Evolutionary conservation across 352 stramenopile species (phyloP).

Genomic region (Phytophthora sp.): DNA sequence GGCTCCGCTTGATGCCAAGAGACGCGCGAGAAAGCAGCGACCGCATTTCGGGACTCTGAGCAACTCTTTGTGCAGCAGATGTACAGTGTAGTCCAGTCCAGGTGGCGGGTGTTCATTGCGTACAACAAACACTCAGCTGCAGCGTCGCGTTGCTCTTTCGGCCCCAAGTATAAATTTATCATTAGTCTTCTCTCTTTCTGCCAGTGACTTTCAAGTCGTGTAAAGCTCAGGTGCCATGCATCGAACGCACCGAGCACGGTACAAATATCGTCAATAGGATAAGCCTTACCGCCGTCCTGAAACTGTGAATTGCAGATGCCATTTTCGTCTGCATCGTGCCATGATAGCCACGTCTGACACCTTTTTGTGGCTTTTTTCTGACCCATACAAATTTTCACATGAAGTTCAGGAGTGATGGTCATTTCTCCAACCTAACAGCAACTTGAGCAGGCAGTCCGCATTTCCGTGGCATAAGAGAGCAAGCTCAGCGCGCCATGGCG

Average conservation of each 20-base stretch:
- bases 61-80: not conserved
- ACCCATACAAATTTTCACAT: constrained; percentile 18
- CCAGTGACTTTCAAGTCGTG: not conserved
- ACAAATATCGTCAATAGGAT: too few relatives aligned
- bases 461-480: constrained; percentile 14
- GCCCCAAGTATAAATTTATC: constrained; percentile 36
- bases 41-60: not conserved
- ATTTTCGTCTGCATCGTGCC: not conserved
- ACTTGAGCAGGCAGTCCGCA: constrained; percentile 30
- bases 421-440: constrained; percentile 21
- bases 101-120: not conserved
- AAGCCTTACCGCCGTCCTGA: too few relatives aligned
- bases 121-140: constrained; percentile 8
- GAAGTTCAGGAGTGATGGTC: constrained; percentile 24
- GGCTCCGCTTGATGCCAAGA: constrained; percentile 22
- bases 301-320: not conserved
- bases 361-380: constrained; percentile 13
- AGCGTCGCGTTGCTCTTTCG: constrained; percentile 4
- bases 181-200: constrained; percentile 21
- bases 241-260: too few relatives aligned
- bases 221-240: too few relatives aligned
- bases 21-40: not conserved
- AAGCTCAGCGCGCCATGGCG: constrained; percentile 42
- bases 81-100: constrained; percentile 5
- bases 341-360: not conserved